A percentile compares a stretch with the other conserved stretches of the same genome.
Conservation (phyloP, 2,329 filamentous ascomycete genomes). For the Colletotrichum higginsianum region DNA sequence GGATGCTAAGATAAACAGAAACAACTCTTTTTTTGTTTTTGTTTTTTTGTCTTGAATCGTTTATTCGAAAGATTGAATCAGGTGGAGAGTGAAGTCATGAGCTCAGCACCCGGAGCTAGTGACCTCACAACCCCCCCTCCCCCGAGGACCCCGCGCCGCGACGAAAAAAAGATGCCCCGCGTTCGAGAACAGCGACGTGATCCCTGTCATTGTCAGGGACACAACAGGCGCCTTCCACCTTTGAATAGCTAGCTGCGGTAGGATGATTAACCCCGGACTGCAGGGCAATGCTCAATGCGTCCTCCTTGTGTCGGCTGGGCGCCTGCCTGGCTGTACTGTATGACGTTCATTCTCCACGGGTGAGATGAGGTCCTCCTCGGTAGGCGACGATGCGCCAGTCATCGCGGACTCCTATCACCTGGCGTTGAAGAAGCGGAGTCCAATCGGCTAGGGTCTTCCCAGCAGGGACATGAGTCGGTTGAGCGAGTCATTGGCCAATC, state of each 20-base stretch:
- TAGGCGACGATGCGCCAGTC: neutral
- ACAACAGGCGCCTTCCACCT: neutral
- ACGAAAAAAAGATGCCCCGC: slow-evolving; percentile 22
- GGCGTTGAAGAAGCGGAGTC: neutral
- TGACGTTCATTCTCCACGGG: neutral
- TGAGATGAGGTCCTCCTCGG: neutral
- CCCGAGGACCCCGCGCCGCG: slow-evolving; percentile 28
- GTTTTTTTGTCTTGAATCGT: too few relatives aligned
- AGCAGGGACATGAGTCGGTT: neutral
- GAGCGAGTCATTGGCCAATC: neutral
- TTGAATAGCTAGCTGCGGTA: neutral
- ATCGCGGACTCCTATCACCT: neutral
- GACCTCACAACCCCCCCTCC: neutral
- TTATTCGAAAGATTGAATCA: neutral
- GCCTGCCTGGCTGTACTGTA: neutral
- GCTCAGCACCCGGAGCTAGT: slow-evolving; percentile 4
- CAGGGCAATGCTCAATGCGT: neutral
- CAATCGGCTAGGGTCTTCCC: neutral
- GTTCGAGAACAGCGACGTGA: slow-evolving; percentile 24
- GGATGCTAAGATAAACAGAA: too few relatives aligned
- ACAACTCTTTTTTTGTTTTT: too few relatives aligned
- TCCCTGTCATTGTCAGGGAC: slow-evolving; percentile 18
- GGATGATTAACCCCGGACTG: neutral
- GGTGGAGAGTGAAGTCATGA: slow-evolving; percentile 23
- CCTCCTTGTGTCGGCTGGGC: neutral